Evolutionary conservation across 202 grass and related monocot species (phyloP), one percentile per base, ranked within the genome.

Genomic region (Zoysia matrella): DNA sequence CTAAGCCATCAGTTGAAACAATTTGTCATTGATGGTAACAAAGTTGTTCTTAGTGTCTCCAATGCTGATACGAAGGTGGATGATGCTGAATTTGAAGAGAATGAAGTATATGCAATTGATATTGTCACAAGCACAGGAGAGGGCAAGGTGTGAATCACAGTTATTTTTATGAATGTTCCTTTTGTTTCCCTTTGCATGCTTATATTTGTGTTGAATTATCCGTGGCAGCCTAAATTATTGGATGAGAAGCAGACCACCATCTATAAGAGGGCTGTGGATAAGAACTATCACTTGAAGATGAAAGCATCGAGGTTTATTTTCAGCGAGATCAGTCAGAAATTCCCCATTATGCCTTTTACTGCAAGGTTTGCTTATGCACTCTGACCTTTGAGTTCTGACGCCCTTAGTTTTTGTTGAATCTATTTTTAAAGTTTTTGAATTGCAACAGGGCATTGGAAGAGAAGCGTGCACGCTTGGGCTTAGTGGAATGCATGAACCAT

Each of bases 21-120:
- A 47, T 99, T 99, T 56, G 96, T 99, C 44, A 99, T 99, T 48
- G 96, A 99, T 76, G 91, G 96, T 69, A 99, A 99, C 81, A 99
- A 99, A 79, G 89, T 94, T 2, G 90, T 99, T 7, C 83, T 99
- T 56, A 99, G 93, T 69, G 83, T 94, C 48, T 81, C 87, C 45
- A 96, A 90, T 83, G 22, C 22, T 30, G 22, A 30, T 30, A 30
- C 22, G 22, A 96, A 30, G 22, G 22, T 30, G 22, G 22, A 30
- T 30, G 22, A 30, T 30, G 22, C 22, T 30, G 22, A 30, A 30
- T 30, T 30, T 30, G 22, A 30, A 30, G 22, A 30, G 22, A 30
- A 30, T 30, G 22, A 30, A 30, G 22, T 30, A 30, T 30, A 30
- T 30, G 22, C 22, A 30, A 30, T 30, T 30, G 22, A 30, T 30